Conservation (phyloP, 768 basidiomycete genomes). For the Phaffia tasmanica region DNA sequence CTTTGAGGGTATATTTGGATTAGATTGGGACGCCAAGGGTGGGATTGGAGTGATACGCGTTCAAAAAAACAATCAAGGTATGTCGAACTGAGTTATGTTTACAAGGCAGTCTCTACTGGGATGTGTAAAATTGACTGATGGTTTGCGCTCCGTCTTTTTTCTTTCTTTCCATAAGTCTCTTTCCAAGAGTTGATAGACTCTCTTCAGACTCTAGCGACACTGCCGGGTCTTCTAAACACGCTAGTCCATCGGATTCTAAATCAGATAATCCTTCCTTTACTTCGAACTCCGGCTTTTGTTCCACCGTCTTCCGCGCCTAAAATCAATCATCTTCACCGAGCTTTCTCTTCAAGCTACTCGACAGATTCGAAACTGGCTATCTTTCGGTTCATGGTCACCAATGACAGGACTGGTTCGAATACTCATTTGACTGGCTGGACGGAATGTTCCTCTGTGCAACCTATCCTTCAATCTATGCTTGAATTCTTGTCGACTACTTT, state of each 20-base stretch:
- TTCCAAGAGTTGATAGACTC: conserved; percentile 4
- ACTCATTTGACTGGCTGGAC: background rate
- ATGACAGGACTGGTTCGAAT: background rate
- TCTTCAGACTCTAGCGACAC: background rate
- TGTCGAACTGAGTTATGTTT: conserved; percentile 1
- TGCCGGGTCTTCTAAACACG: background rate
- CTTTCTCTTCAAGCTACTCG: conserved; percentile 2
- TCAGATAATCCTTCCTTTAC: conserved; percentile 9
- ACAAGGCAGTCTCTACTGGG: background rate
- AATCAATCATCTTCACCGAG: background rate
- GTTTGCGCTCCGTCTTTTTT: background rate
- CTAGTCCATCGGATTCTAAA: conserved; percentile 1
- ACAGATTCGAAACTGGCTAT: conserved; percentile 7
- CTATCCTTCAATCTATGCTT: conserved; percentile 7
- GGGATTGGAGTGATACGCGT: conserved; percentile 10
- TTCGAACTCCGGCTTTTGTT: background rate
- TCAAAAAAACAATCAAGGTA: background rate
- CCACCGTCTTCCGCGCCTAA: background rate
- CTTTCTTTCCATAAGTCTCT: background rate
- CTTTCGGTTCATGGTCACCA: conserved; percentile 8
- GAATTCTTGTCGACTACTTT: conserved; percentile 6
- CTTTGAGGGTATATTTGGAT: conserved; percentile 5
- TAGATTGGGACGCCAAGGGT: background rate
- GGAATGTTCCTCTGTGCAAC: background rate
- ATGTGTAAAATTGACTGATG: no score